Base-by-base conservation (phyloP, 1,139 yeast genomes). In the Pichia sp. region DNA sequence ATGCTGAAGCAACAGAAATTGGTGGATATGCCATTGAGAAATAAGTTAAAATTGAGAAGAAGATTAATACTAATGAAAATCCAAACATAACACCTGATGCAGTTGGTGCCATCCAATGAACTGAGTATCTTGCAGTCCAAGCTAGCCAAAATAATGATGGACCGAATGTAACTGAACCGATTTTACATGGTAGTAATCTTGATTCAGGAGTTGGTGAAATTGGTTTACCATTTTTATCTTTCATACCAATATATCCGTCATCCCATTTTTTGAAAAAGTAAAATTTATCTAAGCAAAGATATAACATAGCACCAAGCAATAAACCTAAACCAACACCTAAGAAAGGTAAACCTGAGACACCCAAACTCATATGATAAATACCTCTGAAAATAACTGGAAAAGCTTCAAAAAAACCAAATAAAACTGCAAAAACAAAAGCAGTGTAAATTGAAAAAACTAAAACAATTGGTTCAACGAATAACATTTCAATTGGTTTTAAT, bases 91-190 rank as follows among this genome's bases (percentile, higher is more conserved):
- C 74, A 55, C 88, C 89, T 0, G 92, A 81, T 34, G 85, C 78
- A 41, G 82, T 72, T 10, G 95, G 89, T 18, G 80, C 84, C 70
- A 85, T 80, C 94, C 94, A 87, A 65, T 86, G 94, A 33, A 85
- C 78, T 38, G 68, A 64, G 2, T 60, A 54, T 59, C 78, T 75
- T 6, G 87, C 77, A 4, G 90, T 75, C 95, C 95, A 86, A 11
- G 84, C 95, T 52, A 85, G 72, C 94, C 94, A 86, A 66, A 86
- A 86, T 51, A 86, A 71, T 0, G 87, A 75, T 42, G 81, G 70
- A 25, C 90, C 90, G 53, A 86, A 68, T 29, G 79, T 73, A 34
- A 83, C 62, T 2, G 89, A 79, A 33, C 68, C 69, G 38, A 65
- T 51, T 47, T 62, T 65, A 54, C 67, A 63, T n/a, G 66, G 56